Percentiles rank a stretch among this genome's conserved stretches.
phyloP scores from a whole-genome alignment of 345 rosid species.

The Clarkia xantiana region DNA sequence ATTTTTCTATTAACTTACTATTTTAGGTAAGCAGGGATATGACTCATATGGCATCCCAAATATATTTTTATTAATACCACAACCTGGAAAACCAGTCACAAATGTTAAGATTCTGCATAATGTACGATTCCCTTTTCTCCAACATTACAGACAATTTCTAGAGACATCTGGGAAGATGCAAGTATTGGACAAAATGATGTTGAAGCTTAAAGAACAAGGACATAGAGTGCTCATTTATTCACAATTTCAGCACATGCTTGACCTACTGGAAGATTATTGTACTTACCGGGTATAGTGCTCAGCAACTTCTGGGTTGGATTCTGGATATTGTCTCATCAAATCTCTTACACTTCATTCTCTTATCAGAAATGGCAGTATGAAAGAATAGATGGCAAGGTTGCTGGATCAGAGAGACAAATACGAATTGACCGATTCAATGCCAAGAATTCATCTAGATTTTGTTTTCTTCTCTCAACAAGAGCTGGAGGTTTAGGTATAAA shows the following conservation, averaged over 20 bases:
- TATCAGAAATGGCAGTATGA: slow-evolving; percentile 77
- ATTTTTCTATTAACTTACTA: too few species aligned
- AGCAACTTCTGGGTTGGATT: neutral
- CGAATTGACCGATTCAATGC: slow-evolving; percentile 94
- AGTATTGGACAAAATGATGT: slow-evolving; percentile 88
- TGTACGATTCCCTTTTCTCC: neutral
- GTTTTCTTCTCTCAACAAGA: slow-evolving; percentile 92
- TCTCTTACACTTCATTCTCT: neutral
- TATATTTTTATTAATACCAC: too few species aligned
- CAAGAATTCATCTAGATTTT: slow-evolving; percentile 75
- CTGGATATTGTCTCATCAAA: neutral
- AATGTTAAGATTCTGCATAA: too few species aligned
- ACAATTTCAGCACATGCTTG: slow-evolving; percentile 96
- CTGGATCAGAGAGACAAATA: slow-evolving; percentile 94
- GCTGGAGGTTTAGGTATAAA: slow-evolving; percentile 99
- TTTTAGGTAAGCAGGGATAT: too few species aligned
- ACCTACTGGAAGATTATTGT: slow-evolving; percentile 84
- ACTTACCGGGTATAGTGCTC: slow-evolving; percentile 40
- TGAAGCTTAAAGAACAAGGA: slow-evolving; percentile 90
- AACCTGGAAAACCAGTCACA: too few species aligned
- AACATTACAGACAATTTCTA: slow-evolving; percentile 49
- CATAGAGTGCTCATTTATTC: slow-evolving; percentile 93
- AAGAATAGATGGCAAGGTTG: slow-evolving; percentile 96
- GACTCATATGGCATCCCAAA: too few species aligned
- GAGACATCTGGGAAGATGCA: slow-evolving; percentile 89